Evolutionary conservation across 306 rosid genomes (phyloP), one percentile per base, ranked within the genome.

Genomic region (Sicyos baderoa): DNA sequence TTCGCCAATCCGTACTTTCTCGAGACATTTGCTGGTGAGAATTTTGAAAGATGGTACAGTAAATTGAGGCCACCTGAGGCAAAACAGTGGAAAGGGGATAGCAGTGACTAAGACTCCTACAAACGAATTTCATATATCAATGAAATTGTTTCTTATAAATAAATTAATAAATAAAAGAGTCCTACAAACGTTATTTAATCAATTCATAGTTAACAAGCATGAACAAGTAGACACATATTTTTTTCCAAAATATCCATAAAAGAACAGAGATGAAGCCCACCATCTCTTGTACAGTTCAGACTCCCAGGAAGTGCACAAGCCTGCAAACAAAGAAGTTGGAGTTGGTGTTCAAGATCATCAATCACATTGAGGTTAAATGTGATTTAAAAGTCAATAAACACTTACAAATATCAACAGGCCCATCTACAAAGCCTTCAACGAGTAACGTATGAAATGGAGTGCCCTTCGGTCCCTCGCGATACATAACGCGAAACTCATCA

Each of bases 401-500:
- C 99, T 90, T 70, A 94, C 99, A 86, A 80, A 82, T 78, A 86
- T 90, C 96, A 62, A 80, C 70, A 58, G 99, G 89, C 42, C 95
- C 99, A 52, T 90, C 97, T 70, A 90, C 82, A 70, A 82, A 94
- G 79, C 99, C 99, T 83, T 94, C 99, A 66, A 76, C 95, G 54
- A 94, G 88, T 83, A 94, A 79, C 7, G 91, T 78, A 80, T 94
- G 97, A 79, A 76, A 88, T 3, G 99, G 97, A 79, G 86, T 81
- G 78, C 97, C 99, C 76, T 82, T 71, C 17, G 82, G 86, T 67
- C 97, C 99, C 80, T 88, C 96, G 9, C 89, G 86, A 79, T 90
- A 94, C 99, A 94, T 94, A 16, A 94, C 97, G 15, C 99, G 96
- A 45, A 81, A 90, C 61, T 88, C 96, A 70, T 90, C 99, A 18